phyloP scores from a whole-genome alignment of 768 basidiomycete genomes.

The Lepiota subincarnata region DNA sequence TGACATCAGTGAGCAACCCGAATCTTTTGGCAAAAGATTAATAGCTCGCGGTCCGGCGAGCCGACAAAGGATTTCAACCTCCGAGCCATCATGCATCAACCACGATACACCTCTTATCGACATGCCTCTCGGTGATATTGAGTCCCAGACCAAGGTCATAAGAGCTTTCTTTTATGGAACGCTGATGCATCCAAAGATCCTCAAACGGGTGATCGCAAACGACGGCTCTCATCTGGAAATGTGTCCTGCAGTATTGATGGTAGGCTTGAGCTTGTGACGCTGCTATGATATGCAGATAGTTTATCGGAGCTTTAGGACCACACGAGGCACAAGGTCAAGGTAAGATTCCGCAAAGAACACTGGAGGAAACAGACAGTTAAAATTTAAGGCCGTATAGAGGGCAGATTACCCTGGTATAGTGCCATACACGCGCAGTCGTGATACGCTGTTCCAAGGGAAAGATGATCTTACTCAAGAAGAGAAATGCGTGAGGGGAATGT shows the following conservation, averaged over 20 bases:
- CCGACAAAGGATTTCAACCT: background rate
- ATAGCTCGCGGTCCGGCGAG: background rate
- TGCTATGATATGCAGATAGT: background rate
- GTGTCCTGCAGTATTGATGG: constrained; percentile 71
- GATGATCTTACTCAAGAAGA: constrained; percentile 54
- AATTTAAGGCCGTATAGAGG: constrained; percentile 30
- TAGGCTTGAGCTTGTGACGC: constrained; percentile 29
- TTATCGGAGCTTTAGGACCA: constrained; percentile 46
- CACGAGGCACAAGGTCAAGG: constrained; percentile 78
- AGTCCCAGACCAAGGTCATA: background rate
- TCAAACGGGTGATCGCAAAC: constrained; percentile 71
- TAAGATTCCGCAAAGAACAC: constrained; percentile 18
- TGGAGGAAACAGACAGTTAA: background rate
- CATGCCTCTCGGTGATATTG: background rate
- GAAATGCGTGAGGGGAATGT: constrained; percentile 68
- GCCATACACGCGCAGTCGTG: constrained; percentile 45
- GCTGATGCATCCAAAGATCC: constrained; percentile 81
- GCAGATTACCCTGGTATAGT: constrained; percentile 86
- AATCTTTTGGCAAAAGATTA: no score
- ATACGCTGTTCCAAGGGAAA: constrained; percentile 35
- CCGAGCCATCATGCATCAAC: background rate
- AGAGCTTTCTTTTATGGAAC: constrained; percentile 87
- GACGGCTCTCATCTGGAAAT: constrained; percentile 59
- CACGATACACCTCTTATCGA: background rate
- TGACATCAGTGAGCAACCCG: no score